phyloP scores from a whole-genome alignment of 2,329 filamentous ascomycete genomes.

The Akanthomyces dipterigenus region DNA sequence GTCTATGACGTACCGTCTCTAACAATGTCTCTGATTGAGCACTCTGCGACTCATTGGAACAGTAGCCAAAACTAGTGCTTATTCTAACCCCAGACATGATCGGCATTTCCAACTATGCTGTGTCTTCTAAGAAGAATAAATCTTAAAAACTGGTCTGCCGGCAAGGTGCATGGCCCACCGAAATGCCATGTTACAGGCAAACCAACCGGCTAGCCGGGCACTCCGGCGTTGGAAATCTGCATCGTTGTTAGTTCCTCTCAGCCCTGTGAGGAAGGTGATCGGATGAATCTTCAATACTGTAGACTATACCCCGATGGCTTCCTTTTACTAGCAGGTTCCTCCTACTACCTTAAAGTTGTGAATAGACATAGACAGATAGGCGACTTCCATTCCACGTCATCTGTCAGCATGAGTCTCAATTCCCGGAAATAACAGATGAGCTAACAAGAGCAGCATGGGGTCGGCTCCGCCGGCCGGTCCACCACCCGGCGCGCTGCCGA shows the following conservation, averaged over 20 bases:
- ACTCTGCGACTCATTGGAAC: not conserved
- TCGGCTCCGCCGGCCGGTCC: not conserved
- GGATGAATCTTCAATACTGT: not conserved
- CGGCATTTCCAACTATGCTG: not conserved
- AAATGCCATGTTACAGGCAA: not conserved
- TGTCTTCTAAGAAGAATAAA: not conserved
- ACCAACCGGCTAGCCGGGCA: not conserved
- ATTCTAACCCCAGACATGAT: not conserved
- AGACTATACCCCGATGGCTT: no score
- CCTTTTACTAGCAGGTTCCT: no score
- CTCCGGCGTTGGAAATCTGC: not conserved
- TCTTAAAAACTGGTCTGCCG: not conserved
- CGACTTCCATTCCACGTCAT: not conserved
- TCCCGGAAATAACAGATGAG: not conserved
- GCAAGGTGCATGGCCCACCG: not conserved
- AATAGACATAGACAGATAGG: no score
- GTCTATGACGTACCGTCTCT: conserved; percentile 1
- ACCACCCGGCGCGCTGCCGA: not conserved
- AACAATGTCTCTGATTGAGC: not conserved
- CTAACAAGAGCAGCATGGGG: not conserved
- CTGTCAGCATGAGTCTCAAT: not conserved
- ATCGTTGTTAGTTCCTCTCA: not conserved
- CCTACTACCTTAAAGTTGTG: no score
- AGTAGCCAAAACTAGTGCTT: not conserved
- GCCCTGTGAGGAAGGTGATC: not conserved